Base-by-base conservation (phyloP, 208 protist species). In the Willaertia magna region DNA sequence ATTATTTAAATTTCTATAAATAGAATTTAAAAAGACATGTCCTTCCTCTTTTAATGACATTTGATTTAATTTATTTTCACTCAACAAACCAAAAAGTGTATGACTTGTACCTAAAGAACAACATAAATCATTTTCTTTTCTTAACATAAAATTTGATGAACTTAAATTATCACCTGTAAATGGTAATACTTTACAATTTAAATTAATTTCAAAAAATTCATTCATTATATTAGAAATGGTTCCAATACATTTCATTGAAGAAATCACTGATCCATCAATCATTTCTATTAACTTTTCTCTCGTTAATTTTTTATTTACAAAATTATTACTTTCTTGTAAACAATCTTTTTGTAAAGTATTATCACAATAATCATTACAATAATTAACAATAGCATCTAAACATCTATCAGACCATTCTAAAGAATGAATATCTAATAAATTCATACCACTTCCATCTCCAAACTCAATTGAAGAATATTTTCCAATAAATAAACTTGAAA, bases 371-470 rank as follows among this genome's bases (percentile, higher is more conserved):
- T n/a, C n/a, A n/a, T n/a, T n/a, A n/a, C n/a, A n/a, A 4, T 40
- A 12, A 40, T 39, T 44, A n/a, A n/a, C n/a, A n/a, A 30, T 30
- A 18, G 67, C 67, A 2, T 6, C 9, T 16, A 52, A 40, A 40
- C 44, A 52, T 30, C 14, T 14, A 20, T 34, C 1, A 4, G 44
- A 55, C 90, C 90, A 92, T 11, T 87, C 26, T 40, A 84, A 79
- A 30, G 47, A 86, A 34, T 67, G 76, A n/a, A 92, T 89, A 78
- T 91, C 89, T 40, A 92, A 49, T 18, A 91, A 61, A 83, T 92
- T 92, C 90, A 92, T 92, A 18, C 90, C 90, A 48, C 52, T 49
- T 26, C 86, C 90, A 46, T 92, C 90, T 30, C 48, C 52, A 30
- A 61, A 30, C 75, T 92, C 90, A 82, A 92, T 92, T 11, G 88